Evolutionary conservation across 805 yeast genomes (phyloP).

Genomic region (Candida ovalis): DNA sequence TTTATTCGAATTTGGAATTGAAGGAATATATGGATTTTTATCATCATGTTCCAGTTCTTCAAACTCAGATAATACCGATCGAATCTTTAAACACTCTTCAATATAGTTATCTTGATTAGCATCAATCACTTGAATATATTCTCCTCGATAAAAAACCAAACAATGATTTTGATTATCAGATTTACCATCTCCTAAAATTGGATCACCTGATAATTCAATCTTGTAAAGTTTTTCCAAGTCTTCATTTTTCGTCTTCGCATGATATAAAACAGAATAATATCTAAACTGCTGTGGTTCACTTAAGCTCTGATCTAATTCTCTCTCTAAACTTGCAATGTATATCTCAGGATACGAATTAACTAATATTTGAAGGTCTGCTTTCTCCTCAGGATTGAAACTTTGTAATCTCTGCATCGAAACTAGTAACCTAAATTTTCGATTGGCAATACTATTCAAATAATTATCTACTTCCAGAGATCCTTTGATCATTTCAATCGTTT

Average conservation of each 20-base stretch:
- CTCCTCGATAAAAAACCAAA: constrained; percentile 85
- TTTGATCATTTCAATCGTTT: constrained; percentile 40
- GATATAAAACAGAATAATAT: constrained; percentile 66
- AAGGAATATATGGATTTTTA: constrained; percentile 53
- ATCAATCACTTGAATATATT: constrained; percentile 90
- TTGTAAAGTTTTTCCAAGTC: constrained; percentile 49
- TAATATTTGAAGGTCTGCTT: constrained; percentile 61
- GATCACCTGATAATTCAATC: constrained; percentile 85
- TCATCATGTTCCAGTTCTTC: constrained; percentile 63
- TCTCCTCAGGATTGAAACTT: constrained; percentile 60
- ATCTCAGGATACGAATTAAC: constrained; percentile 71
- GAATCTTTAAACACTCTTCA: constrained; percentile 89
- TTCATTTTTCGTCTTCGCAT: constrained; percentile 52
- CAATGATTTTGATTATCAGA: constrained; percentile 93
- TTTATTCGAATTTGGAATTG: constrained; percentile 38
- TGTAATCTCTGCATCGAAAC: constrained; percentile 86
- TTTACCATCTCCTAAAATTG: constrained; percentile 90
- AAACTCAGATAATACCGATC: constrained; percentile 85
- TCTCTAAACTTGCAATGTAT: constrained; percentile 51
- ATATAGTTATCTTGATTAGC: constrained; percentile 95
- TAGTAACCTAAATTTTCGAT: constrained; percentile 73
- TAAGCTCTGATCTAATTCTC: constrained; percentile 39
- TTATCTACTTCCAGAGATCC: constrained; percentile 47
- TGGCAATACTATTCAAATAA: constrained; percentile 69
- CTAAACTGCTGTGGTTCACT: constrained; percentile 14